These are phyloP conservation scores for Oxyria digyna DNA, from an alignment of 148 eudicot genomes.

Conservation along the genomic window DNA sequence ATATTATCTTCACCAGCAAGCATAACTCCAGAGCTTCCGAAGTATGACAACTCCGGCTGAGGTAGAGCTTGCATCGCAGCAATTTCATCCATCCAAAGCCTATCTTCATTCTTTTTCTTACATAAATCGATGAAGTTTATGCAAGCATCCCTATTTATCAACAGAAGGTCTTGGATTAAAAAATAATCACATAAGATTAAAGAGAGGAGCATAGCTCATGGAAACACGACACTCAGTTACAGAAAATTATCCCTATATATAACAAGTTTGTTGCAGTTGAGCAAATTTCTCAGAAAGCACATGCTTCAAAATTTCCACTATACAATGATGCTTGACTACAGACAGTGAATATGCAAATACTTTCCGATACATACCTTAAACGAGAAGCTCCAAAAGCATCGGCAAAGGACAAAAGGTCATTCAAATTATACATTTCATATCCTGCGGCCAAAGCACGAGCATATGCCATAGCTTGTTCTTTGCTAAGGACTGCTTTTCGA, in stretches of 20 bases:
- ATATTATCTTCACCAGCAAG: conserved; percentile 41
- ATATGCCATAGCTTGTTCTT: conserved; percentile 88
- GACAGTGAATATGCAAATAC: not conserved
- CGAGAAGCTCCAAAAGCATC: conserved; percentile 86
- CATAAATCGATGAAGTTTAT: conserved; percentile 57
- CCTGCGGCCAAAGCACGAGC: conserved; percentile 88
- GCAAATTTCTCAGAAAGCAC: too few species aligned
- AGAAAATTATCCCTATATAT: too few species aligned
- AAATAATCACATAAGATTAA: too few species aligned
- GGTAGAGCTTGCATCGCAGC: conserved; percentile 75
- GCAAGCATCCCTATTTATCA: conserved; percentile 57
- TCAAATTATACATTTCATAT: conserved; percentile 48
- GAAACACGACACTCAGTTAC: too few species aligned
- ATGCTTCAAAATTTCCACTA: too few species aligned
- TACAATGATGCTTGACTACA: conserved; percentile 2
- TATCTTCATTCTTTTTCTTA: conserved; percentile 61
- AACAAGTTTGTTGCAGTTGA: too few species aligned
- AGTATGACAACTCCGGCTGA: conserved; percentile 38
- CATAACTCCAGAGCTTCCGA: conserved; percentile 49
- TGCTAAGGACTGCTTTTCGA: conserved; percentile 60
- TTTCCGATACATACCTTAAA: conserved; percentile 36
- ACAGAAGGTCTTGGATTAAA: not conserved
- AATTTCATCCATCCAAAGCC: conserved; percentile 76
- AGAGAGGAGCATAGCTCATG: too few species aligned
- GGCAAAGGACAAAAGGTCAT: conserved; percentile 53